These are phyloP conservation scores for Lipomyces sp. DNA, from an alignment of 805 yeast genomes.

Conservation along the genomic window DNA sequence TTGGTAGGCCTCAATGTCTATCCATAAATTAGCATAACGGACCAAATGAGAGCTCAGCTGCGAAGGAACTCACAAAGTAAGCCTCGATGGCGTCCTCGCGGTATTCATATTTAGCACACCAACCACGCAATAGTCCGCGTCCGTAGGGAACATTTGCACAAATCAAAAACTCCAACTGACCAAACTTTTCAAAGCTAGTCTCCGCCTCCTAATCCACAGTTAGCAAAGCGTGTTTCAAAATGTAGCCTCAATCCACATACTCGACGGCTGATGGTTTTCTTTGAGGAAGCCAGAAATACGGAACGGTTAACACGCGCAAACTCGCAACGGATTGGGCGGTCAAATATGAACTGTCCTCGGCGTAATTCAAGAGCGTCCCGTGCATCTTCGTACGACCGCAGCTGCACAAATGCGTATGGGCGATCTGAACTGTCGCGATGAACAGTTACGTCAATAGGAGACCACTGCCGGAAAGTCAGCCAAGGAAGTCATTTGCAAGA, in stretches of 20 bases:
- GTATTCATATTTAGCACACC: conserved; percentile 76
- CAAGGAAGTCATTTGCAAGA: not conserved
- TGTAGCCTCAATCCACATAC: no score
- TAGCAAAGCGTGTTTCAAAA: not conserved
- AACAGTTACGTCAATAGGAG: conserved; percentile 28
- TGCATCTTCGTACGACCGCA: conserved; percentile 24
- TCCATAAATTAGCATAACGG: not conserved
- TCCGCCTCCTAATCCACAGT: conserved; percentile 20
- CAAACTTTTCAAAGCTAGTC: conserved; percentile 13
- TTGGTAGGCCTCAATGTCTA: not conserved
- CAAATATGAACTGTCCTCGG: conserved; percentile 21
- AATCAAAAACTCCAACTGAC: conserved; percentile 25
- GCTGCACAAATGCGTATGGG: conserved; percentile 28
- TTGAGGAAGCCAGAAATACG: conserved; percentile 50
- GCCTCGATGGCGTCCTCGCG: conserved; percentile 87
- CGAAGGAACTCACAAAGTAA: conserved; percentile 53
- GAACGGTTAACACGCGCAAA: conserved; percentile 90
- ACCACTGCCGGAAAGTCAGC: conserved; percentile 15
- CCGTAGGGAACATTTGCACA: conserved; percentile 21
- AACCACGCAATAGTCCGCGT: conserved; percentile 34
- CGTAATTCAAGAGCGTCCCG: conserved; percentile 26
- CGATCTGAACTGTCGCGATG: conserved; percentile 27
- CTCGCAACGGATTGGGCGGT: conserved; percentile 68
- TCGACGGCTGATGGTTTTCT: conserved; percentile 4
- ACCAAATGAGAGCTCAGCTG: no score